Evolutionary conservation across 177 flowering plant species (phyloP).

Genomic region (Tripterygium wilfordii): DNA sequence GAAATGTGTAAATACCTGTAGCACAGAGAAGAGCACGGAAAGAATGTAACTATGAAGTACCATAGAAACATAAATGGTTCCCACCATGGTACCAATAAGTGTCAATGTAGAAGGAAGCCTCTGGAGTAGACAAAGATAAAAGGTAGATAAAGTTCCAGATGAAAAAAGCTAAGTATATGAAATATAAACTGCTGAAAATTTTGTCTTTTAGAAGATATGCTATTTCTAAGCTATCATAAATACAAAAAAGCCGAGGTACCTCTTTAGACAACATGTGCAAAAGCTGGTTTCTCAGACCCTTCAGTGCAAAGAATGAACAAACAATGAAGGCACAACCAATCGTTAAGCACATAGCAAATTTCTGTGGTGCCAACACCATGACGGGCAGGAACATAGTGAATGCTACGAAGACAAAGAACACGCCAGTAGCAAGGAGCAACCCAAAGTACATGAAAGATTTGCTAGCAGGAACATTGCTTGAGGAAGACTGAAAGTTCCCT

Average conservation of each 20-base stretch:
- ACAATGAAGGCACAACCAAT: slow-evolving; percentile 80
- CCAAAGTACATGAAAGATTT: slow-evolving; percentile 89
- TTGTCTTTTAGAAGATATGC: no score
- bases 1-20: background rate
- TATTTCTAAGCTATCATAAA: no score
- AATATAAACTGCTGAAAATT: no score
- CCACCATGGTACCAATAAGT: slow-evolving; percentile 81
- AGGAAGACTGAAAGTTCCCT: slow-evolving; percentile 81
- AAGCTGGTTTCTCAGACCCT: slow-evolving; percentile 87
- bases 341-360: slow-evolving; percentile 96
- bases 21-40: slow-evolving; percentile 62
- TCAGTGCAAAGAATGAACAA: slow-evolving; percentile 86
- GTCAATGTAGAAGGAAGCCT: slow-evolving; percentile 87
- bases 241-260: slow-evolving; percentile 33
- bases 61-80: slow-evolving; percentile 97
- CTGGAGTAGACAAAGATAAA: slow-evolving; percentile 28
- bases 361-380: slow-evolving; percentile 95
- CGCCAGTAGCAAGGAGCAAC: slow-evolving; percentile 70
- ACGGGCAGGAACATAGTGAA: slow-evolving; percentile 97
- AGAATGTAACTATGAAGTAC: slow-evolving; percentile 93
- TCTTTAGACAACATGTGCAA: slow-evolving; percentile 85
- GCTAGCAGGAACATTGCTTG: slow-evolving; percentile 84
- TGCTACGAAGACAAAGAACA: slow-evolving; percentile 86
- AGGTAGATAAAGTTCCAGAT: background rate
- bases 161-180: no score